A percentile compares a stretch with the other conserved stretches of the same genome.
phyloP scores from a whole-genome alignment of 2,329 filamentous ascomycete species.

The Alternaria incomplexa region DNA sequence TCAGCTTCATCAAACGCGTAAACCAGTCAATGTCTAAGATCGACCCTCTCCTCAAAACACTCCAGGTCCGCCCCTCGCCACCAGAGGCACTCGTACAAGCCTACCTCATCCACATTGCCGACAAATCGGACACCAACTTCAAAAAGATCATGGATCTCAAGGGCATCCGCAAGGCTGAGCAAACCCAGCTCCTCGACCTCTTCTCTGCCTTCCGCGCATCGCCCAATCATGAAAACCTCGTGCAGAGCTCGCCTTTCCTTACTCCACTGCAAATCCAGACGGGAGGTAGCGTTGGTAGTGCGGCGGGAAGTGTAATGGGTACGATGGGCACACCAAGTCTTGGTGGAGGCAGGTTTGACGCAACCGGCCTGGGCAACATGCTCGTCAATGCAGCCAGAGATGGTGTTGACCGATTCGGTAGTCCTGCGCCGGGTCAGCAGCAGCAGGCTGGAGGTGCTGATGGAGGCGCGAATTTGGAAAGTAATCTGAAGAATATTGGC shows the following conservation, averaged over 20 bases:
- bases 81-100: slow-evolving; percentile 95
- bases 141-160: slow-evolving; percentile 95
- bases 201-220: slow-evolving; percentile 84
- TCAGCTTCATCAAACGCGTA: slow-evolving; percentile 83
- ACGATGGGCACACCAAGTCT: slow-evolving; percentile 46
- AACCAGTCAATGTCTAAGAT: slow-evolving; percentile 83
- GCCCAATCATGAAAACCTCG: slow-evolving; percentile 69
- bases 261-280: slow-evolving; percentile 44
- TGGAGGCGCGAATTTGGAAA: slow-evolving; percentile 75
- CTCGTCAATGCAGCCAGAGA: slow-evolving; percentile 87
- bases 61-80: slow-evolving; percentile 90
- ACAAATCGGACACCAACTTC: slow-evolving; percentile 94
- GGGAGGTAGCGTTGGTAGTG: slow-evolving; percentile 50
- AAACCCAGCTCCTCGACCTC: slow-evolving; percentile 81
- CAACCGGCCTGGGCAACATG: slow-evolving; percentile 82
- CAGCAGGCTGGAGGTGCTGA: slow-evolving; percentile 32
- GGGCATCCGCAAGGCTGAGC: slow-evolving; percentile 82
- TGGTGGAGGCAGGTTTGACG: slow-evolving; percentile 68
- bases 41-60: slow-evolving; percentile 91
- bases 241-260: slow-evolving; percentile 43
- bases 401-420: slow-evolving; percentile 78
- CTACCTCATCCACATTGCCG: slow-evolving; percentile 95
- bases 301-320: slow-evolving; percentile 48
- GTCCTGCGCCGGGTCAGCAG: slow-evolving; percentile 47
- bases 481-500: slow-evolving; percentile 93